These are phyloP conservation scores for Roridomyces roridus DNA, from an alignment of 768 basidiomycete genomes.

Conservation along the genomic window DNA sequence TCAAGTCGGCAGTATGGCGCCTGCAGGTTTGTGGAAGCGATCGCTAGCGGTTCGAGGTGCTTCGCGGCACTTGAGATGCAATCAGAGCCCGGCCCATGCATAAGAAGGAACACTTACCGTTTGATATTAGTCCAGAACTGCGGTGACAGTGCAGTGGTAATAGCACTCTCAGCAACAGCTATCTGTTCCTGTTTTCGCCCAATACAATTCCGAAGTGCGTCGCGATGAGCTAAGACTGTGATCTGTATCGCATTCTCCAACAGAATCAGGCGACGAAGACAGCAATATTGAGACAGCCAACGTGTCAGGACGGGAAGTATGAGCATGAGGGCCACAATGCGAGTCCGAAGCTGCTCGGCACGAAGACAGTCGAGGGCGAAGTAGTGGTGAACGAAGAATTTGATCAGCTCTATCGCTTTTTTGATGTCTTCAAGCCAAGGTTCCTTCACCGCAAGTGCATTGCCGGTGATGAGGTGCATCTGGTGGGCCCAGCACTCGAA, in stretches of 20 bases:
- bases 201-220: conserved; percentile 7
- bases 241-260: conserved; percentile 11
- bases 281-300: conserved; percentile 31
- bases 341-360: too few relatives aligned
- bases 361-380: too few relatives aligned
- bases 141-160: conserved; percentile 17
- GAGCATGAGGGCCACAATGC: conserved; percentile 25
- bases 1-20: conserved; percentile 31
- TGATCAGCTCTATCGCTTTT: conserved; percentile 24
- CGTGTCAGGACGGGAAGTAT: conserved; percentile 25
- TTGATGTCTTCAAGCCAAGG: conserved; percentile 8
- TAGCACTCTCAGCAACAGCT: conserved; percentile 5
- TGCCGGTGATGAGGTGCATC: too few relatives aligned
- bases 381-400: too few relatives aligned
- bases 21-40: too few relatives aligned
- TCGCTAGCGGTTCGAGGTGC: too few relatives aligned
- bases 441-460: too few relatives aligned
- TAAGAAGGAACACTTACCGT: conserved; percentile 25
- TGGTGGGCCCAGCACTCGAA: too few relatives aligned
- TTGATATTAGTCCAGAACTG: conserved; percentile 32
- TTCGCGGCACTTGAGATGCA: too few relatives aligned
- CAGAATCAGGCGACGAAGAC: conserved; percentile 16
- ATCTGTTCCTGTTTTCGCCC: conserved; percentile 8
- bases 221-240: background rate
- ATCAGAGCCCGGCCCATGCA: too few relatives aligned